Percentiles rank a stretch among this genome's conserved stretches.
Evolutionary conservation across 768 basidiomycete species (phyloP).

Genomic region (Pleurotus cornucopiae): DNA sequence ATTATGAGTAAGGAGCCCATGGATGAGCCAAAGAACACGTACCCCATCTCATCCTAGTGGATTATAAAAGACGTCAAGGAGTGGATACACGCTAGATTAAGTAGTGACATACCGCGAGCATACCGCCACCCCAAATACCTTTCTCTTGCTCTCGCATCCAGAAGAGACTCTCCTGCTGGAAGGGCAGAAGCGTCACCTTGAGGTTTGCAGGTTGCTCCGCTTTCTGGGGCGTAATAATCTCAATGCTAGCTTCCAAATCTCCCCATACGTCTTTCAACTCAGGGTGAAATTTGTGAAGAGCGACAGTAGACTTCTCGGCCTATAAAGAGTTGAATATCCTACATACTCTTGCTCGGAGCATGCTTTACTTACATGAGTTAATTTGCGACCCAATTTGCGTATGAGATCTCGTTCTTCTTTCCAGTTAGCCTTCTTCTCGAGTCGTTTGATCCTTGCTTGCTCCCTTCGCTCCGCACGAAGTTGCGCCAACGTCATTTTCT

Average conservation of each 20-base stretch:
- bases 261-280: conserved; percentile 87
- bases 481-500: conserved; percentile 30
- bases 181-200: conserved; percentile 84
- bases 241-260: conserved; percentile 63
- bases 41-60: conserved; percentile 87
- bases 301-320: conserved; percentile 69
- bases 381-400: conserved; percentile 61
- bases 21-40: conserved; percentile 20
- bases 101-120: conserved; percentile 69
- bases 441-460: conserved; percentile 18
- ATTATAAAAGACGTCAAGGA: not conserved
- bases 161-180: conserved; percentile 90
- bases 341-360: too few relatives aligned
- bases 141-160: conserved; percentile 97
- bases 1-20: not conserved
- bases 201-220: conserved; percentile 80
- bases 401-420: conserved; percentile 47
- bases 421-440: conserved; percentile 26
- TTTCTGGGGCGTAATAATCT: conserved; percentile 58
- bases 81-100: not conserved
- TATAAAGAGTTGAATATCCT: conserved; percentile 19
- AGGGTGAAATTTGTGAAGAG: conserved; percentile 66
- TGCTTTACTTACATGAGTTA: conserved; percentile 57
- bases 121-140: conserved; percentile 83
- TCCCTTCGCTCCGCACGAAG: conserved; percentile 24